Base-by-base conservation (phyloP, 257 asterid species). In the Lithospermum erythrorhizon region DNA sequence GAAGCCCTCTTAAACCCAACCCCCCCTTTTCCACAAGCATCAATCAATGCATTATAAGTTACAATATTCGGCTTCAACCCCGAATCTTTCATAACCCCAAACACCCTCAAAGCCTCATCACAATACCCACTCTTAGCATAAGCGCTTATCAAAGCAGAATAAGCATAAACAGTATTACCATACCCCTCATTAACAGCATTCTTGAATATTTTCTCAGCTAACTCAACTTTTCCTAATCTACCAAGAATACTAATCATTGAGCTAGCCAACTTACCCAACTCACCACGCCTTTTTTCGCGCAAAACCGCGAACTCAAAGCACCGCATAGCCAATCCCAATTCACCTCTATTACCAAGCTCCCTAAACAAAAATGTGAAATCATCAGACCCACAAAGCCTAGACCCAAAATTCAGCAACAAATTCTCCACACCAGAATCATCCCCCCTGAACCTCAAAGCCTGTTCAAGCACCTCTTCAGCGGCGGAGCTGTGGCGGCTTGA, bases 21-120 rank as follows among this genome's bases (percentile, higher is more conserved):
- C 55, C 98, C 98, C 62, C 98, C 97, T 79, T 91, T 91, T 1
- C 94, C 95, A 72, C 98, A 91, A 0, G 98, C 97, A 74, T 91
- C 95, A 23, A 91, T 91, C 53, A 91, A 57, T 6, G 98, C 95
- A 69, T 93, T 88, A 15, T 84, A 93, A 17, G 98, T 93, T 5
- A 93, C 88, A 52, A 89, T 72, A 83, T 88, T 93, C 0, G 95
- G 95, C 85, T 79, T 93, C 86, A 93, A 83, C 65, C 90, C 89
- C 6, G 81, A 71, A 67, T 66, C 77, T 88, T 88, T 86, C 98
- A 88, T 88, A 21, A 83, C 76, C 70, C 68, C 73, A 19, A 93
- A 88, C 58, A 86, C 78, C 49, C 75, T 66, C 37, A 93, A 73
- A 21, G 98, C 97, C 70, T 86, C 97, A 48, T 80, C 78, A 56